Conservation (phyloP, 2,329 filamentous ascomycete genomes). For the Neonectria hederae region DNA sequence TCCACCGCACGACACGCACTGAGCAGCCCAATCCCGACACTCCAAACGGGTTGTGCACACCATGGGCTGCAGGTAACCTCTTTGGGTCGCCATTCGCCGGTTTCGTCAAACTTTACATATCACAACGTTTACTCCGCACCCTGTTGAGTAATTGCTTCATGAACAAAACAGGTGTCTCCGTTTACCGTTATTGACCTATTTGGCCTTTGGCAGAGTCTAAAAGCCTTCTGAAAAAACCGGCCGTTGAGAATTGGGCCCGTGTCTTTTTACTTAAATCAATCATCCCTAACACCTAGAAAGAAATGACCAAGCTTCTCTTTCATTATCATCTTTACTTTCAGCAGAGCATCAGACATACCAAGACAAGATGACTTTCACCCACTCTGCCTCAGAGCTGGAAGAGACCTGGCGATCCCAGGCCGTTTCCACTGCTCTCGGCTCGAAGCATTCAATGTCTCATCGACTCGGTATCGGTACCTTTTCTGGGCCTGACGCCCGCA, state of each 20-base stretch:
- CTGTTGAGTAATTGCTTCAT: background rate
- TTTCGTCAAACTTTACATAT: constrained; percentile 12
- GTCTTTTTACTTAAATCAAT: background rate
- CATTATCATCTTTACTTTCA: background rate
- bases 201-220: background rate
- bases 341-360: background rate
- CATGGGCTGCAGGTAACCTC: background rate
- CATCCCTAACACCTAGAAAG: background rate
- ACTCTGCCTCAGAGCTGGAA: background rate
- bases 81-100: background rate
- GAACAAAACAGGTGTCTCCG: background rate
- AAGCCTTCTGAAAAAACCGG: background rate
- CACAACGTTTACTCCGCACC: background rate
- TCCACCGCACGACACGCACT: background rate
- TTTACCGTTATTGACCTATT: background rate
- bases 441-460: background rate
- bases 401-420: background rate
- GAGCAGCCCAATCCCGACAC: too few relatives aligned
- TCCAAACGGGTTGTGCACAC: background rate
- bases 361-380: background rate
- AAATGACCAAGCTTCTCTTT: background rate
- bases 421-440: background rate
- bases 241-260: background rate
- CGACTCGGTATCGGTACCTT: background rate
- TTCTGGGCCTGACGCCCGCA: constrained; percentile 20